These are phyloP conservation scores for Cercospora sesami DNA, from an alignment of 2,329 filamentous ascomycete genomes.

Conservation along the genomic window DNA sequence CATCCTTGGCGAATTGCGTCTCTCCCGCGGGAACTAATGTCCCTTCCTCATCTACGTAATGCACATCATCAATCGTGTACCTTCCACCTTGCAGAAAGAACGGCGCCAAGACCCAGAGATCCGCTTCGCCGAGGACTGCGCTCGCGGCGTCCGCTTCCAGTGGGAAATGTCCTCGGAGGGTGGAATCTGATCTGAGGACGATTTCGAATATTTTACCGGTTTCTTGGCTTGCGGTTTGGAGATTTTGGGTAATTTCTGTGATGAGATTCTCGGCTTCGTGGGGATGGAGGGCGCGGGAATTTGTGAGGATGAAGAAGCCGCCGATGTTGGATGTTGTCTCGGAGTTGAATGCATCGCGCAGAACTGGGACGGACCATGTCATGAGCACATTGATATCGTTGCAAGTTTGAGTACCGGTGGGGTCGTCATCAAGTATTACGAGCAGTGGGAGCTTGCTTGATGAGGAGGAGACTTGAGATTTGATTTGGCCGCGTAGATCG, in stretches of 20 bases:
- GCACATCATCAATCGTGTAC: conserved; percentile 58
- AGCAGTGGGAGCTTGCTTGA: conserved; percentile 13
- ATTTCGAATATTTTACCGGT: conserved; percentile 52
- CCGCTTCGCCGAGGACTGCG: conserved; percentile 51
- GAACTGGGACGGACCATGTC: conserved; percentile 52
- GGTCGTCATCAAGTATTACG: conserved; percentile 23
- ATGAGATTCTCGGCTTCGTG: conserved; percentile 52
- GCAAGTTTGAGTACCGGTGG: conserved; percentile 62
- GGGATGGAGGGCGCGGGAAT: conserved; percentile 58
- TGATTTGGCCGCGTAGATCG: conserved; percentile 17
- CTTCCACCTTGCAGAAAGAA: conserved; percentile 62
- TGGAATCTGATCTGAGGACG: conserved; percentile 59
- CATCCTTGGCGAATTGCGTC: conserved; percentile 60
- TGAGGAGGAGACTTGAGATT: conserved; percentile 11
- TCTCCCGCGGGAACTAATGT: conserved; percentile 52
- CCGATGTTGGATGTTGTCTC: conserved; percentile 19
- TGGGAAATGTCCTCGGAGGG: conserved; percentile 58
- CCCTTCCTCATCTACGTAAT: conserved; percentile 58
- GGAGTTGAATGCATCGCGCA: conserved; percentile 48
- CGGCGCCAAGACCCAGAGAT: conserved; percentile 58
- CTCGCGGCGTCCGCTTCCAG: conserved; percentile 56
- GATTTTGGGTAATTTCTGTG: conserved; percentile 52
- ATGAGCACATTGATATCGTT: conserved; percentile 58
- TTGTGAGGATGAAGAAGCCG: conserved; percentile 63
- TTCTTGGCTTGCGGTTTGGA: conserved; percentile 48